phyloP scores from a whole-genome alignment of 2,329 filamentous ascomycete species.

The Orbilia javanica region DNA sequence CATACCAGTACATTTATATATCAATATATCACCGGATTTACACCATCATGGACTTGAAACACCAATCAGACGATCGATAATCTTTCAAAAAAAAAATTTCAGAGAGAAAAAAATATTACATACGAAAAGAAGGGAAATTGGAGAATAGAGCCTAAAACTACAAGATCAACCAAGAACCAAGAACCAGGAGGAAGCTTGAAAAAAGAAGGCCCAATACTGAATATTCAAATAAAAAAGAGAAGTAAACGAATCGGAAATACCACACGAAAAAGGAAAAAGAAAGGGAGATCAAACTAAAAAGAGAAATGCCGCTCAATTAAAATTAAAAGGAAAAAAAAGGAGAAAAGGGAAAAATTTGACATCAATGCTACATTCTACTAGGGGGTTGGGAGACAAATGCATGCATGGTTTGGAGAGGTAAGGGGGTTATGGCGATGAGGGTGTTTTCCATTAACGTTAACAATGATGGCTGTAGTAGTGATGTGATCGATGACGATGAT shows the following conservation, averaged over 20 bases:
- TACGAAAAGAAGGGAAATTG: conserved; percentile 28
- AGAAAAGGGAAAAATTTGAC: not conserved
- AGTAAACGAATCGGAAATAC: conserved; percentile 17
- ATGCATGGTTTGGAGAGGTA: conserved; percentile 18
- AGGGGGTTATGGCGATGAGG: conserved; percentile 10
- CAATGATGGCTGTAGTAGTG: not conserved
- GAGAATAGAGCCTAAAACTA: conserved; percentile 16
- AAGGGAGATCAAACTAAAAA: too few species aligned
- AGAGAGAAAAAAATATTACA: conserved; percentile 51
- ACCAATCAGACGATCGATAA: not conserved
- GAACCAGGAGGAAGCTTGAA: not conserved
- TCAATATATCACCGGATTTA: not conserved
- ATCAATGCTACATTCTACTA: conserved; percentile 50
- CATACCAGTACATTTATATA: not conserved
- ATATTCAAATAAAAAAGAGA: not conserved
- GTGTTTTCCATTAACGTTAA: conserved; percentile 8
- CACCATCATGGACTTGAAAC: too few species aligned
- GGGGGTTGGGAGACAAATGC: conserved; percentile 28
- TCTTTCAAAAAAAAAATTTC: conserved; percentile 1
- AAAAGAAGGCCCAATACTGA: not conserved
- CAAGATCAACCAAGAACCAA: conserved; percentile 7
- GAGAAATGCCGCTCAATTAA: conserved; percentile 43
- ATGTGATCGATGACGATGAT: not conserved
- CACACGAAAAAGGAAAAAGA: not conserved
- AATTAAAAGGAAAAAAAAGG: conserved; percentile 1